Conservation (phyloP, 2,329 filamentous ascomycete genomes). For the Fusarium pseudoanthophilum region DNA sequence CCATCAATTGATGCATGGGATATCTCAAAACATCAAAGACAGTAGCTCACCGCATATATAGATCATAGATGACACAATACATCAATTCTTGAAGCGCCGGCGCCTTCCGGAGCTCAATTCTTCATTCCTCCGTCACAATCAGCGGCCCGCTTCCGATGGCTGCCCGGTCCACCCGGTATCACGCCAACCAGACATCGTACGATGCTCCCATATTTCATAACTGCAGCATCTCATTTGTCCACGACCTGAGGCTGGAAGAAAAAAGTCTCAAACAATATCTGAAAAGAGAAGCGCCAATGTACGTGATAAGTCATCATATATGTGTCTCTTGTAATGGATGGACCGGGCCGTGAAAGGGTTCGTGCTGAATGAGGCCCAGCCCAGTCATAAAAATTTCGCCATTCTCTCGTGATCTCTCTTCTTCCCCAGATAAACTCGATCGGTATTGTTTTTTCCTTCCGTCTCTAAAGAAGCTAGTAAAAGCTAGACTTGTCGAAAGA, state of each 20-base stretch:
- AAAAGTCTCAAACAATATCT: not conserved
- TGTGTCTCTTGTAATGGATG: conserved; percentile 23
- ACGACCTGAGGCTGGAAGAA: not conserved
- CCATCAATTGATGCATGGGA: not conserved
- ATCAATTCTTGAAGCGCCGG: not conserved
- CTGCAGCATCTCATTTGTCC: not conserved
- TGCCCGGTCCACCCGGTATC: conserved; percentile 38
- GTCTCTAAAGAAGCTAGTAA: not conserved
- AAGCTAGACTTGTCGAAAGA: conserved; percentile 10
- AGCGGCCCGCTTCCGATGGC: conserved; percentile 44
- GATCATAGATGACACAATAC: not conserved
- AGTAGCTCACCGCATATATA: conserved; percentile 4
- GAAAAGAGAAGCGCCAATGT: not conserved
- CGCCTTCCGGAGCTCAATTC: conserved; percentile 13
- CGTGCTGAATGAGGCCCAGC: conserved; percentile 1
- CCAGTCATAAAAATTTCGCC: conserved; percentile 12
- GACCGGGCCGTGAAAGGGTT: conserved; percentile 19
- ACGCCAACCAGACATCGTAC: conserved; percentile 42
- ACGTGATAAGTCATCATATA: conserved; percentile 9
- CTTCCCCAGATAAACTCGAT: not conserved
- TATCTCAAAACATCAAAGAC: not conserved
- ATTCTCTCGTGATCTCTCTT: conserved; percentile 14
- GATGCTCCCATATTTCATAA: conserved; percentile 24
- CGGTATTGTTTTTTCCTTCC: not conserved
- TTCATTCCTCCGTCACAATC: conserved; percentile 17